Percentiles rank a stretch among this genome's conserved stretches.
Conservation (phyloP, 2,329 filamentous ascomycete species). For the Madurella mycetomatis region DNA sequence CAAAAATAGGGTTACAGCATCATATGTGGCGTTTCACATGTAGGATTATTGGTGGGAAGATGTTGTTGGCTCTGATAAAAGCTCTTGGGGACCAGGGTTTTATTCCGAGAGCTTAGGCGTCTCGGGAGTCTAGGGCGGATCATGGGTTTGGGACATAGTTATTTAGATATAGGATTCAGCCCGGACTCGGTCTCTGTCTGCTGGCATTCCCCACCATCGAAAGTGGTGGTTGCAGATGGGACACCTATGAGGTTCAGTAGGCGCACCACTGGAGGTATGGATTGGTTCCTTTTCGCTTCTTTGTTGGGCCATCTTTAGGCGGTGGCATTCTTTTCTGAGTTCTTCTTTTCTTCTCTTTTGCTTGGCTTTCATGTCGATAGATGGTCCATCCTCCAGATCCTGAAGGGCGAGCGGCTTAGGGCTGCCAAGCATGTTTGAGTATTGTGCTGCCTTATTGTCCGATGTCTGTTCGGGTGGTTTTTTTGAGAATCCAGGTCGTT, state of each 20-base stretch:
- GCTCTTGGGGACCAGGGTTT: not conserved
- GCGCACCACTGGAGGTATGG: not conserved
- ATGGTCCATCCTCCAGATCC: not conserved
- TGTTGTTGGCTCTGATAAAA: conserved; percentile 2
- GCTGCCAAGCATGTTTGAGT: no score
- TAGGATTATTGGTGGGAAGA: conserved; percentile 7
- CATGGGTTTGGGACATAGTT: not conserved
- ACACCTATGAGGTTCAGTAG: not conserved
- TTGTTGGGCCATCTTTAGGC: not conserved
- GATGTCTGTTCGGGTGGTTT: no score
- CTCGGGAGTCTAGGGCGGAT: not conserved
- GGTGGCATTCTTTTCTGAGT: not conserved
- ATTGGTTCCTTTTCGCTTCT: not conserved
- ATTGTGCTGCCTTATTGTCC: no score
- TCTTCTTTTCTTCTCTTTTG: not conserved
- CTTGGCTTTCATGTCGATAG: not conserved
- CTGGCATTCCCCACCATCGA: not conserved
- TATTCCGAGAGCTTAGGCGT: not conserved
- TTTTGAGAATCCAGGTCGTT: no score
- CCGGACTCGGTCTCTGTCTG: not conserved
- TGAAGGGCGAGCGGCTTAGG: not conserved
- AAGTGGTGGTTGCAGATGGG: not conserved
- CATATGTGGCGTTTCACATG: conserved; percentile 1
- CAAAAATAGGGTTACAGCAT: not conserved
- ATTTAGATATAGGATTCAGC: not conserved